phyloP scores from a whole-genome alignment of 208 protist genomes.

The Trypanosomatidae sp. region DNA sequence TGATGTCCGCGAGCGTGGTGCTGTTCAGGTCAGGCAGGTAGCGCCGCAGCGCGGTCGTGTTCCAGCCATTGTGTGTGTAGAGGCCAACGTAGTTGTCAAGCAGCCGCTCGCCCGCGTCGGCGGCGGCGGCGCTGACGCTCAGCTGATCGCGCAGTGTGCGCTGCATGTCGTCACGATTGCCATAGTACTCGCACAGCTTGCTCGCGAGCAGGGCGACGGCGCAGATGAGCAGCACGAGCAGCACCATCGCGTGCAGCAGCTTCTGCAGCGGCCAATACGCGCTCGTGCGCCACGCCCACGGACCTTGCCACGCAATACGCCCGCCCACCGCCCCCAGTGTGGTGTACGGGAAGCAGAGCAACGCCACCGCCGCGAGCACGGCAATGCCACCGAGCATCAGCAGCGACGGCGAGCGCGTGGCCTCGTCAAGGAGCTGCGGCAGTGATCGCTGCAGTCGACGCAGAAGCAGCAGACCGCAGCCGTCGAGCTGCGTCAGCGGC shows the following conservation, averaged over 20 bases:
- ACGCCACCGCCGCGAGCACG: no score
- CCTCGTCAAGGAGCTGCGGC: no score
- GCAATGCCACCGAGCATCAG: no score
- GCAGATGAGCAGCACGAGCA: not conserved
- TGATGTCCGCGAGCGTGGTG: not conserved
- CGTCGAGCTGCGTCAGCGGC: no score
- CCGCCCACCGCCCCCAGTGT: no score
- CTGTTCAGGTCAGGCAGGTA: not conserved
- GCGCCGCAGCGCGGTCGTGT: not conserved
- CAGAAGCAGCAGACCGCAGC: no score
- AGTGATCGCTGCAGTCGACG: no score
- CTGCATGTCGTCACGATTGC: not conserved
- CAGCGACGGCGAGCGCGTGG: no score
- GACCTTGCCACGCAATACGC: no score
- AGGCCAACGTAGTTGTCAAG: not conserved
- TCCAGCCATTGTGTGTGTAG: not conserved
- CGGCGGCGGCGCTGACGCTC: not conserved
- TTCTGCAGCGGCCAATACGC: not conserved
- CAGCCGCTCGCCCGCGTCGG: not conserved
- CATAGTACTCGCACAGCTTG: not conserved
- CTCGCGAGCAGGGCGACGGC: not conserved
- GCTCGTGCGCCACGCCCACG: not conserved
- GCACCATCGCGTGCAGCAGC: not conserved
- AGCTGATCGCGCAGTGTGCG: not conserved
- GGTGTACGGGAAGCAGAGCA: no score